Percentiles rank a stretch among this genome's conserved stretches.
Evolutionary conservation across 73 alveolate genomes (phyloP).

Genomic region (Paramecium pentaurelia): DNA sequence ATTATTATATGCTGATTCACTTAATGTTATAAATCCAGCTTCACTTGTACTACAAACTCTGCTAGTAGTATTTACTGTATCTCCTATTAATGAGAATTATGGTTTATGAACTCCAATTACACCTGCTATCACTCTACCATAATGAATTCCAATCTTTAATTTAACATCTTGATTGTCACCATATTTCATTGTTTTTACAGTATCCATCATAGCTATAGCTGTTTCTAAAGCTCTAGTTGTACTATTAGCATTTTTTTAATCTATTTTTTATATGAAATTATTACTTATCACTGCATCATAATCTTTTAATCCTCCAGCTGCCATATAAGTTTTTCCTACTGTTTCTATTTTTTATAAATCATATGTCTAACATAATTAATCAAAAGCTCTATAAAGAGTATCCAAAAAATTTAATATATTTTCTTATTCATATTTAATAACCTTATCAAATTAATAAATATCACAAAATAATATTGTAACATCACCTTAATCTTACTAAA

Average conservation of each 20-base stretch:
- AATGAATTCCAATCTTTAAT: slow-evolving; percentile 95
- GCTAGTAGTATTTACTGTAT: slow-evolving; percentile 97
- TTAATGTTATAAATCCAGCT: slow-evolving; percentile 41
- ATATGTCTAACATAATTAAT: slow-evolving; percentile 28
- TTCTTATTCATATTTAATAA: slow-evolving; percentile 61
- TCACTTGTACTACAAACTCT: slow-evolving; percentile 90
- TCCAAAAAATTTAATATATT: slow-evolving; percentile 42
- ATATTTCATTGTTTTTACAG: slow-evolving; percentile 4
- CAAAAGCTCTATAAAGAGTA: slow-evolving; percentile 51
- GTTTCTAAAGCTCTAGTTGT: slow-evolving; percentile 26
- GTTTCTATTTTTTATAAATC: slow-evolving; percentile 59
- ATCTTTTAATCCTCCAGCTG: slow-evolving; percentile 82
- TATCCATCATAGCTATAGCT: slow-evolving; percentile 51
- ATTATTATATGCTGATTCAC: slow-evolving; percentile 35
- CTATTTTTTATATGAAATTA: not conserved
- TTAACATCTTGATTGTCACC: slow-evolving; percentile 46
- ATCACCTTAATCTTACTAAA: slow-evolving; percentile 70
- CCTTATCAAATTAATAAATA: slow-evolving; percentile 75
- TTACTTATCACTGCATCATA: slow-evolving; percentile 62
- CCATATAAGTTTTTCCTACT: slow-evolving; percentile 87
- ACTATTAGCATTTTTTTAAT: not conserved
- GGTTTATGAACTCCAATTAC: slow-evolving; percentile 99
- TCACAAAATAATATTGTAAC: slow-evolving; percentile 83
- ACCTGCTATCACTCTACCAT: slow-evolving; percentile 98
- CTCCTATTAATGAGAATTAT: slow-evolving; percentile 97